phyloP scores from a whole-genome alignment of 768 basidiomycete genomes.

The Pisolithus tinctorius region DNA sequence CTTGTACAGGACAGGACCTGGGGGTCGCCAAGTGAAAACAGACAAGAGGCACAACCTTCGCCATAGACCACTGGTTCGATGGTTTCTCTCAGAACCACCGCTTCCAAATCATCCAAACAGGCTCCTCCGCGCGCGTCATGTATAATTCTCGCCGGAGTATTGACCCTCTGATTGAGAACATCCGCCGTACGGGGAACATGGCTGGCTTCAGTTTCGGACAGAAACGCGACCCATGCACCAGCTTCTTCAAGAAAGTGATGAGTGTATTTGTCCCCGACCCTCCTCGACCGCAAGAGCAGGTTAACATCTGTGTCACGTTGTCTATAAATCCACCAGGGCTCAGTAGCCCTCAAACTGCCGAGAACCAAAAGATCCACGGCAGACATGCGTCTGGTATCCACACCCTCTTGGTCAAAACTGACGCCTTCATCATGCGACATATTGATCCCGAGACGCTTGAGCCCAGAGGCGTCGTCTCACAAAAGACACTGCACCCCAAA shows the following conservation, averaged over 20 bases:
- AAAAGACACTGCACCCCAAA: constrained; percentile 25
- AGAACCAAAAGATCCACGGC: constrained; percentile 12
- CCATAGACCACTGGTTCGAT: constrained; percentile 35
- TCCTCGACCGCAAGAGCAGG: not conserved
- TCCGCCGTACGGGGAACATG: constrained; percentile 18
- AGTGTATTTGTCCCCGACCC: constrained; percentile 20
- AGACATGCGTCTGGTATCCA: constrained; percentile 22
- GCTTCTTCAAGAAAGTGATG: constrained; percentile 27
- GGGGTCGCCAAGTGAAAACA: constrained; percentile 21
- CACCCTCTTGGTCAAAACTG: constrained; percentile 28
- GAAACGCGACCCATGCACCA: constrained; percentile 26
- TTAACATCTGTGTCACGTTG: constrained; percentile 23
- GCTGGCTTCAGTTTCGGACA: constrained; percentile 19
- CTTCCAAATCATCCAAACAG: constrained; percentile 30
- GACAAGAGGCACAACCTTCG: constrained; percentile 15
- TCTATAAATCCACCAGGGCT: constrained; percentile 25
- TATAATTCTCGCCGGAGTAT: constrained; percentile 29
- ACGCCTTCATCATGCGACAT: constrained; percentile 20
- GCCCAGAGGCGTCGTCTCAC: constrained; percentile 24
- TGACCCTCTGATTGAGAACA: constrained; percentile 22
- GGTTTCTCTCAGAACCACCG: constrained; percentile 34
- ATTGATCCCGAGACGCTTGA: constrained; percentile 33
- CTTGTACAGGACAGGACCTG: constrained; percentile 35
- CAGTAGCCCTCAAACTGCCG: constrained; percentile 16
- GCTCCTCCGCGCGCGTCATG: constrained; percentile 18